Conservation (phyloP, 2,329 filamentous ascomycete species). For the Juglanconis oblonga region DNA sequence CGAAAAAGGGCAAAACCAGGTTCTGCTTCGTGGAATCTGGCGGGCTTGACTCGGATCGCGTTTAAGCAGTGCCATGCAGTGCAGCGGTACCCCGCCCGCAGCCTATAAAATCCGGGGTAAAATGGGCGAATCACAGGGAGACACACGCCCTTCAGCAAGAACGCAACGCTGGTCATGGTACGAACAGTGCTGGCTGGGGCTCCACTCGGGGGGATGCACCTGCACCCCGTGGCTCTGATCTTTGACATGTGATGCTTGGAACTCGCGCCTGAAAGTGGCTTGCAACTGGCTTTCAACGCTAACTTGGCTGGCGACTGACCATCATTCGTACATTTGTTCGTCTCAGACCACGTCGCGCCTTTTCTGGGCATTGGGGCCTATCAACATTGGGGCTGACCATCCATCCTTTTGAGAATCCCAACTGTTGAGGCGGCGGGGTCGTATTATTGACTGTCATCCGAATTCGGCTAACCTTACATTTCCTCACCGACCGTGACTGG, state of each 20-base stretch:
- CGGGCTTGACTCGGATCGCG: too few relatives aligned
- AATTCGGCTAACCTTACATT: background rate
- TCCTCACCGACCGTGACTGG: background rate
- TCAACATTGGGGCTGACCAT: too few relatives aligned
- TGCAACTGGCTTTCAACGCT: too few relatives aligned
- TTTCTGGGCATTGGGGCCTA: too few relatives aligned
- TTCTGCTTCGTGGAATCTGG: too few relatives aligned
- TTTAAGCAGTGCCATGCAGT: too few relatives aligned
- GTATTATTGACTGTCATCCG: background rate
- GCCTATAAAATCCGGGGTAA: conserved; percentile 1
- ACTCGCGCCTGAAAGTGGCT: background rate
- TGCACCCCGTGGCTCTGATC: background rate
- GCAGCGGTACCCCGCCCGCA: too few relatives aligned
- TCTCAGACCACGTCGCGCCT: too few relatives aligned
- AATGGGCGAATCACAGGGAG: conserved; percentile 5
- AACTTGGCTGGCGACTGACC: too few relatives aligned
- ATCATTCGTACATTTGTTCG: too few relatives aligned
- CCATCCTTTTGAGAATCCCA: too few relatives aligned
- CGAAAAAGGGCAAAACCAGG: too few relatives aligned
- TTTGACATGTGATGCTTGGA: conserved; percentile 1
- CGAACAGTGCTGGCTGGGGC: background rate
- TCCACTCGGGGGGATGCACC: background rate
- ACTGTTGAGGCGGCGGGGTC: background rate
- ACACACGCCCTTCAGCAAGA: background rate
- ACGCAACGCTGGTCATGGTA: background rate